Percentiles rank a stretch among this genome's conserved stretches.
Evolutionary conservation across 2,329 filamentous ascomycete genomes (phyloP).

Genomic region (Biscogniauxia mediterranea): DNA sequence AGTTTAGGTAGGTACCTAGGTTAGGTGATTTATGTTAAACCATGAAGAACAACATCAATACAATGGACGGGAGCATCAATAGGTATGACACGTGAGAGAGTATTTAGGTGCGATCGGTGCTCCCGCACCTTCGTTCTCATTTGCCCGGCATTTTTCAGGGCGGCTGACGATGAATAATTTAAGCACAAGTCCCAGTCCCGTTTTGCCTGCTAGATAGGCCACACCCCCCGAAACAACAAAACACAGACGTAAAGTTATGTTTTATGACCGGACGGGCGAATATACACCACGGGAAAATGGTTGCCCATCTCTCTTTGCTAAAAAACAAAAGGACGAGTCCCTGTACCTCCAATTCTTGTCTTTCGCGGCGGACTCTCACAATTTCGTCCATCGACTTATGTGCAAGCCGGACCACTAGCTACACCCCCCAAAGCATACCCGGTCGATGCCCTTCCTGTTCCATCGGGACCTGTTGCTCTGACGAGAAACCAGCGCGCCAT

Average conservation of each 20-base stretch:
- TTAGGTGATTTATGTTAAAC: neutral
- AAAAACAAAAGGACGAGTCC: neutral
- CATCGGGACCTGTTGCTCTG: neutral
- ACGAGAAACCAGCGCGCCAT: neutral
- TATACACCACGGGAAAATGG: neutral
- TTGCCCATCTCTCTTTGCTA: neutral
- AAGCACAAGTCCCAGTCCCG: neutral
- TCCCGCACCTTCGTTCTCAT: neutral
- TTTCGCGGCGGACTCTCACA: neutral
- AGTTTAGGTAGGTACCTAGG: too few relatives aligned
- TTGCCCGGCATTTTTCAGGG: neutral
- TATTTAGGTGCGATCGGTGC: neutral
- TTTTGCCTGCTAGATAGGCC: neutral
- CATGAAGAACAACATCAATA: neutral
- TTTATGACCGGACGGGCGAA: neutral
- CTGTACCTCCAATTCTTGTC: neutral
- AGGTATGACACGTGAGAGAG: neutral
- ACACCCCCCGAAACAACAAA: neutral
- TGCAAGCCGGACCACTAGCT: neutral
- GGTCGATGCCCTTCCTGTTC: neutral
- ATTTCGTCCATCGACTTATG: neutral
- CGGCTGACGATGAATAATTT: neutral
- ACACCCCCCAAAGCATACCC: neutral
- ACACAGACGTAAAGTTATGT: neutral
- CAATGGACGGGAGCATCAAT: too few relatives aligned